Base-by-base conservation (phyloP, 2,329 filamentous ascomycete genomes). In the Fusarium robinianum region DNA sequence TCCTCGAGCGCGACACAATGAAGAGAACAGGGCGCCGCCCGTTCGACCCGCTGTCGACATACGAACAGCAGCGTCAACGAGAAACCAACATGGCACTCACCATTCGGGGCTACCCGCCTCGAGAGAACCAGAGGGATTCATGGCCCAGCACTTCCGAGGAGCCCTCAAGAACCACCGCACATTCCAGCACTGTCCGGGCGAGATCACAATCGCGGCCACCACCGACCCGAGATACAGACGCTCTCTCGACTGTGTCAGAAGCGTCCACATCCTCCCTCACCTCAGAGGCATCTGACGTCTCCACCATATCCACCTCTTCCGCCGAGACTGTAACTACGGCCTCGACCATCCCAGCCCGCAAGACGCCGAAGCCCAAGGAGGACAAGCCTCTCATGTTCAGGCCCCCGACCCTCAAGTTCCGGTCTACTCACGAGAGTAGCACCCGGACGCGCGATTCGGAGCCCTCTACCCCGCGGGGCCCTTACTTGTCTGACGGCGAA, bases 181-280 rank as follows among this genome's bases (percentile, higher is more conserved):
- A 21, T 15, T 9, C 42, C 31, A 45, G 15, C 22, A 42, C 54
- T 25, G 46, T 53, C 14, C 50, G 56, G 23, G 43, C 46, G 18
- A 34, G 53, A 37, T 53, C 53, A 22, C 42, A 48, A n/a, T 62
- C 58, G n/a, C 49, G 51, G 34, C 55, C 57, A 25, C 33, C 44
- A 8, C 14, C 38, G 14, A 17, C 34, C 50, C 54, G 44, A 43
- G 58, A 58, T 27, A 18, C 49, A 18, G 57, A 60, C 25, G 37
- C 36, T 2, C 47, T 62, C 16, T 62, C 59, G n/a, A 59, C 59
- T 19, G 59, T 62, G 12, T 59, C 59, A 3, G 59, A 62, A 41
- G 50, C 40, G 15, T 58, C 36, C 4, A 57, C 53, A 12, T 22
- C 51, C 12, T 48, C 52, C 19, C 26, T 38, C 34, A 31, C 30